A percentile compares a stretch with the other conserved stretches of the same genome.
Evolutionary conservation across 768 basidiomycete genomes (phyloP).

Genomic region (Mycena olivaceomarginata): DNA sequence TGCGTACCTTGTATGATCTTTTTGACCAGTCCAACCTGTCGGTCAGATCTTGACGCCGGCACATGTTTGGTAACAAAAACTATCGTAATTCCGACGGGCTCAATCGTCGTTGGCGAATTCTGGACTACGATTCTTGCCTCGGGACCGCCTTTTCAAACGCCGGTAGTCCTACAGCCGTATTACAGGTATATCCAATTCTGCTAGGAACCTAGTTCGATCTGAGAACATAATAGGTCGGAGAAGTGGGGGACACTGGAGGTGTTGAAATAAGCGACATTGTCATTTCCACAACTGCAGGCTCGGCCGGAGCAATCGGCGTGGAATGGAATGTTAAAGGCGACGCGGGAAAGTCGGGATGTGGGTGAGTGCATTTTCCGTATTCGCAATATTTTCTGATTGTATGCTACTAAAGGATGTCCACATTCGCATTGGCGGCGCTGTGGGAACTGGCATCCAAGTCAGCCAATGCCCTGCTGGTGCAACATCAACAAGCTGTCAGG

Average conservation of each 20-base stretch:
- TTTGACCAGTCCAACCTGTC: background rate
- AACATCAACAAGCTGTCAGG: background rate
- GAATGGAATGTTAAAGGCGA: background rate
- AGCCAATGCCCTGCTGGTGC: background rate
- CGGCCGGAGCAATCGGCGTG: background rate
- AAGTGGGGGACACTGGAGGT: background rate
- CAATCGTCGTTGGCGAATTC: background rate
- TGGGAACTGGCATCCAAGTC: background rate
- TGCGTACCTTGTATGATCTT: background rate
- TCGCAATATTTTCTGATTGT: background rate
- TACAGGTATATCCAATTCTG: background rate
- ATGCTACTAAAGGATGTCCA: background rate
- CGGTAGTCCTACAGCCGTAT: background rate
- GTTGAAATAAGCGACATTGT: background rate
- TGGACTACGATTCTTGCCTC: slow-evolving; percentile 1
- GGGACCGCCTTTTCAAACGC: background rate
- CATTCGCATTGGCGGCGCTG: background rate
- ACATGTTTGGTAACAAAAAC: background rate
- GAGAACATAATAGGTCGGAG: background rate
- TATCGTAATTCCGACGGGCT: background rate
- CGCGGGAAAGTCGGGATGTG: background rate
- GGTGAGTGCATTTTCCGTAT: background rate
- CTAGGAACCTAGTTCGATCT: background rate
- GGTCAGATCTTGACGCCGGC: background rate
- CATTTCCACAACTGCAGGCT: background rate